Evolutionary conservation across 2,329 filamentous ascomycete species (phyloP), one percentile per base, ranked within the genome.

Genomic region (Aureobasidium melanogenum): DNA sequence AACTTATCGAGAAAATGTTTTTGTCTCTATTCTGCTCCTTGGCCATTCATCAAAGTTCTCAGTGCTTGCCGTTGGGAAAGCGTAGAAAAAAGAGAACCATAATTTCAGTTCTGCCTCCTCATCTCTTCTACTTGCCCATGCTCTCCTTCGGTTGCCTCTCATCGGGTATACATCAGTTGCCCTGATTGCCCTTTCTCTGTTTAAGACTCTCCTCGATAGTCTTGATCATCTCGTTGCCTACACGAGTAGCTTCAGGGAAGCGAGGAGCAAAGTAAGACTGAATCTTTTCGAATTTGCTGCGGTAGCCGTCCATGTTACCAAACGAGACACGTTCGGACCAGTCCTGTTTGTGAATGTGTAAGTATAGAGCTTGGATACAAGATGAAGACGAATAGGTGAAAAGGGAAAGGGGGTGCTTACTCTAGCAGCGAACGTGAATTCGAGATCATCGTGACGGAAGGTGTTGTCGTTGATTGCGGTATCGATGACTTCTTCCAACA

Each of bases 201-300:
- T 66, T 69, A 46, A 87, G 88, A 73, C 90, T 93, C 76, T 93
- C 89, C 67, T 97, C 76, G 69, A 99, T 94, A 47, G 91, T 94
- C 79, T 88, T 91, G 75, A 99, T 95, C 94, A 99, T 99, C 72
- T 92, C 88, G 72, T 97, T 96, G 2, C 94, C 94, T 39, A 99
- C 79, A 68, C 87, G 85, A 57, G 87, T 90, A 6, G 94, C 94
- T 71, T 95, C 92, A 1, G 85, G 84, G 71, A 99, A 97, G 34
- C 93, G 80, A 2, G 91, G 91, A 72, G 91, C 86, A 74, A 99
- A 99, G 78, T 96, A 99, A 65, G 80, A 79, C 74, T 97, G 92
- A 56, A 95, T 96, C 67, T 85, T 86, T 70, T 94, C 85, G 71
- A 99, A 99, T 62, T 95, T 85, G 78, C 95, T 89, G 66, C 88